phyloP scores from a whole-genome alignment of 2,329 filamentous ascomycete species.

The Ascosphaera acerosa region DNA sequence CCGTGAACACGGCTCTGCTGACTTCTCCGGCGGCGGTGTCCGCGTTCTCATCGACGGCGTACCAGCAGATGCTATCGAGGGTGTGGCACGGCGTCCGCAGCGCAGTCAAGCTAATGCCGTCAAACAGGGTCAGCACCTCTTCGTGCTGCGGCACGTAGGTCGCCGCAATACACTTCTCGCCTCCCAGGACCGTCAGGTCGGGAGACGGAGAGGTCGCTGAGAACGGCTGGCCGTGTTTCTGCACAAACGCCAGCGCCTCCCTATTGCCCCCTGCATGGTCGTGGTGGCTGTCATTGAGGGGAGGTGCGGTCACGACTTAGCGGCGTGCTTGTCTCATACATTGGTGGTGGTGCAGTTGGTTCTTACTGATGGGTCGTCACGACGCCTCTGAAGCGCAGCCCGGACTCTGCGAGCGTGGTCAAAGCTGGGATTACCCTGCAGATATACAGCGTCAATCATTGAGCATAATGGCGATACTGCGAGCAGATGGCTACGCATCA shows the following conservation, averaged over 20 bases:
- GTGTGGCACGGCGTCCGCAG: conserved; percentile 97
- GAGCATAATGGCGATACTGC: too few relatives aligned
- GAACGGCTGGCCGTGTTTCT: not conserved
- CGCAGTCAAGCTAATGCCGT: conserved; percentile 53
- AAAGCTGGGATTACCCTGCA: conserved; percentile 30
- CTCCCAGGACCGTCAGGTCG: conserved; percentile 50
- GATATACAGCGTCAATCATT: conserved; percentile 43
- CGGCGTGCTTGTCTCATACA: too few relatives aligned
- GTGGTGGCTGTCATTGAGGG: conserved; percentile 66
- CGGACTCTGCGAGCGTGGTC: not conserved
- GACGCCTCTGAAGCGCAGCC: conserved; percentile 49
- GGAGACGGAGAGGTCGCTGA: not conserved
- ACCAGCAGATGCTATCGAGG: conserved; percentile 94
- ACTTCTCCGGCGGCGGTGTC: conserved; percentile 10
- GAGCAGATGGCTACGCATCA: too few relatives aligned
- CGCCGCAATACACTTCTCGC: conserved; percentile 61
- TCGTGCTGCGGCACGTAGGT: conserved; percentile 51
- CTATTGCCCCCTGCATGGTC: conserved; percentile 87
- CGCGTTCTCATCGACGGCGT: conserved; percentile 45
- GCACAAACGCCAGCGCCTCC: conserved; percentile 9
- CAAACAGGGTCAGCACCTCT: conserved; percentile 56
- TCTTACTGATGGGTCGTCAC: conserved; percentile 95
- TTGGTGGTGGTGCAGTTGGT: too few relatives aligned
- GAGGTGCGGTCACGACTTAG: too few relatives aligned
- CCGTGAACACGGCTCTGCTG: conserved; percentile 65